Evolutionary conservation across 768 basidiomycete genomes (phyloP).

Genomic region (Tulasnella calospora): DNA sequence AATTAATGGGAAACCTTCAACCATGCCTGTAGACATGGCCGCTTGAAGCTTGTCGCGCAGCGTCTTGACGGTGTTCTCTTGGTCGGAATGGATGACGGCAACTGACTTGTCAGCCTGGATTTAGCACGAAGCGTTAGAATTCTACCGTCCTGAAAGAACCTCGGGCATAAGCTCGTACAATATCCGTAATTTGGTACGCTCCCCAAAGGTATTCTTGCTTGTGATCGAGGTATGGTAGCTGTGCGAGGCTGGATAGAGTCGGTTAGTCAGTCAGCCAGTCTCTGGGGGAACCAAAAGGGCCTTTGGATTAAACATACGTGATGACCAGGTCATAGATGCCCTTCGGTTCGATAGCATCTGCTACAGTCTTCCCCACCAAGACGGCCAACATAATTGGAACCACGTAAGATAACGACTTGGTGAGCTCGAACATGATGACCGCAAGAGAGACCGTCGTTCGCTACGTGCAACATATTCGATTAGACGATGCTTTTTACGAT

Average conservation of each 20-base stretch:
- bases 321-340: slow-evolving; percentile 98
- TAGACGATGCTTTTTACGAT: not conserved
- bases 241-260: slow-evolving; percentile 52
- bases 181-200: slow-evolving; percentile 64
- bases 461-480: slow-evolving; percentile 38
- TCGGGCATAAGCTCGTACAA: slow-evolving; percentile 47
- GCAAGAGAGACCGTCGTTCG: slow-evolving; percentile 88
- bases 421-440: slow-evolving; percentile 94
- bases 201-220: slow-evolving; percentile 92
- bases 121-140: slow-evolving; percentile 21
- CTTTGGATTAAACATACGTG: slow-evolving; percentile 45
- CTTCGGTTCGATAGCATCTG: slow-evolving; percentile 82
- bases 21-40: slow-evolving; percentile 55
- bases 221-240: slow-evolving; percentile 87
- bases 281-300: not conserved
- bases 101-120: slow-evolving; percentile 60
- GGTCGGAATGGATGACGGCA: slow-evolving; percentile 67
- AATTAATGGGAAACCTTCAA: slow-evolving; percentile 82
- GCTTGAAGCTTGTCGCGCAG: slow-evolving; percentile 64
- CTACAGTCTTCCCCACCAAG: slow-evolving; percentile 84
- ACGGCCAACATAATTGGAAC: slow-evolving; percentile 83
- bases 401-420: slow-evolving; percentile 86
- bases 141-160: slow-evolving; percentile 19
- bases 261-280: not conserved
- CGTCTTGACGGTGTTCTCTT: slow-evolving; percentile 68